Evolutionary conservation across 1,284 basidiomycete species (phyloP).

Genomic region (Boletus mariae): DNA sequence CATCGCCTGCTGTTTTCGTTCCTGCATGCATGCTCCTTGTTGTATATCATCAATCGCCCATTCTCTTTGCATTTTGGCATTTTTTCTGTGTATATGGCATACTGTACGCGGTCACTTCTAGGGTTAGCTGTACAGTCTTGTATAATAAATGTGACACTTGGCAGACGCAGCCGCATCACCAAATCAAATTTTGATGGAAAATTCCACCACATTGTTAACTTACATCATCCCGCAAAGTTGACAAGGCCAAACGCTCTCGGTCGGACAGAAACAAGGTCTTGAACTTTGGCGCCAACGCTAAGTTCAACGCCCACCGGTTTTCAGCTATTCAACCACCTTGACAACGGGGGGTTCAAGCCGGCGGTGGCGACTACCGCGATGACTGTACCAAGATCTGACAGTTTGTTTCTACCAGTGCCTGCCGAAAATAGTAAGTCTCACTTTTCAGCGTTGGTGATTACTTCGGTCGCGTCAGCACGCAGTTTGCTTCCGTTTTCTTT

Average conservation of each 20-base stretch:
- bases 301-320: neutral
- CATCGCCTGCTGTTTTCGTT: constrained; percentile 16
- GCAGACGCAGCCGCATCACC: neutral
- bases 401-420: neutral
- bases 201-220: neutral
- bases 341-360: neutral
- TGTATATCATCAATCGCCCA: neutral
- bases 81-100: constrained; percentile 6
- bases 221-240: neutral
- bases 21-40: constrained; percentile 1
- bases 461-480: neutral
- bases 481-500: neutral
- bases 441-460: neutral
- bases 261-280: neutral
- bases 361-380: neutral
- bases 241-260: too few species aligned
- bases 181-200: neutral
- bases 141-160: neutral
- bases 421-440: constrained; percentile 6
- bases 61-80: constrained; percentile 7
- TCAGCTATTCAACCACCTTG: too few species aligned
- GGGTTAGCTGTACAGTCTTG: neutral
- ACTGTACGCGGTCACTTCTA: constrained; percentile 2
- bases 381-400: neutral
- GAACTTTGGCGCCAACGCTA: neutral